Base-by-base conservation (phyloP, 805 yeast species). In the Candida lessepsii region DNA sequence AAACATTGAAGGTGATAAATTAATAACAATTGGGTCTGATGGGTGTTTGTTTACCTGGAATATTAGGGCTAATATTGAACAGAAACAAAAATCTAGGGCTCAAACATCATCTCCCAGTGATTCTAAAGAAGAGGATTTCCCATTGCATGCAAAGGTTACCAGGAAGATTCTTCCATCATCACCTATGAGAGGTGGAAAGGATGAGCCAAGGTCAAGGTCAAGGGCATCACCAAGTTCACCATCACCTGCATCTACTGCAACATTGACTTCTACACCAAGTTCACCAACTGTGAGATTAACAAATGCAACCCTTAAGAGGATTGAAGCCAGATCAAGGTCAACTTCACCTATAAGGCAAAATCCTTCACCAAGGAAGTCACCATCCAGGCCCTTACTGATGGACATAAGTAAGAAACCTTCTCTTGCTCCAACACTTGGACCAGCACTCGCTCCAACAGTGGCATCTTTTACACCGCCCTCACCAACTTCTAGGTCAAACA, bases 1-100 rank as follows among this genome's bases (percentile, higher is more conserved):
- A 14, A 45, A 57, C 6, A 39, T 61, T 8, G 39, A 42, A 11
- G 45, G 51, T 3, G 43, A 51, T 4, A 52, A 64, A 11, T 53
- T 72, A 19, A 46, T 75, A 1, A 67, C 80, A 0, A 61, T 76
- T 11, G 71, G 81, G 15, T 60, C 59, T 6, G 81, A 73, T 48
- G 84, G 83, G 0, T 77, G 83, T 51, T 52, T 78, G 37, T 76
- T 79, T 44, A 55, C 52, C 5, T 78, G 83, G 83, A 48, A 50
- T 3, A 31, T 61, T 6, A 25, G 20, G 31, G 10, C 20, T 7
- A 34, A 10, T 17, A n/a, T 10, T 5, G 36, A 32, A 18, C 11
- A 19, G 15, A 19, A 18, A 27, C 3, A n/a, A 17, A 34, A n/a
- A n/a, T n/a, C n/a, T n/a, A n/a, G n/a, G n/a, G n/a, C n/a, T 23